A percentile compares a stretch with the other conserved stretches of the same genome.
phyloP scores from a whole-genome alignment of 768 basidiomycete genomes.

The Pisolithus orientalis region DNA sequence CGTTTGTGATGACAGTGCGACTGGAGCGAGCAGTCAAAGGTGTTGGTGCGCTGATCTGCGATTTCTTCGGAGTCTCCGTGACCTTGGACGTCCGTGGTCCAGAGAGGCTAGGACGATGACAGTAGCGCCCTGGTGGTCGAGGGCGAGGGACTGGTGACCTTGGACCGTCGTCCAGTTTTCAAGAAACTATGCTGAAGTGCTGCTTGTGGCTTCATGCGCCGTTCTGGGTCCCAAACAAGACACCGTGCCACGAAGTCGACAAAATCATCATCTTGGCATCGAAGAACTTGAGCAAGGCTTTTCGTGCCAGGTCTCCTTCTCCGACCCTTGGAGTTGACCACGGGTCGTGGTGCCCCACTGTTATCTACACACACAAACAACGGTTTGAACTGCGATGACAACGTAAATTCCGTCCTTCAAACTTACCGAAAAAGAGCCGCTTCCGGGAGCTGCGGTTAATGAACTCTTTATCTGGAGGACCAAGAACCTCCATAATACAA shows the following conservation, averaged over 20 bases:
- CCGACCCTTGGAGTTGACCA: constrained; percentile 95
- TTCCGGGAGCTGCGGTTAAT: constrained; percentile 90
- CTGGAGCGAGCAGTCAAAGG: constrained; percentile 75
- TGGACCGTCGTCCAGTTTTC: constrained; percentile 54
- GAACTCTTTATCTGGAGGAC: constrained; percentile 91
- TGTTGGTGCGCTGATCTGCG: constrained; percentile 83
- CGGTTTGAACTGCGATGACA: constrained; percentile 3
- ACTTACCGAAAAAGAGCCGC: constrained; percentile 88
- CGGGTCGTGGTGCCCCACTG: constrained; percentile 86
- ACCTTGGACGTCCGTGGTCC: constrained; percentile 44
- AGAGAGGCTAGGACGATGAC: constrained; percentile 52
- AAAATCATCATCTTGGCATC: constrained; percentile 91
- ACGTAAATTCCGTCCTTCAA: constrained; percentile 13
- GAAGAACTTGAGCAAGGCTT: constrained; percentile 80
- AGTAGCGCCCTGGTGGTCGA: constrained; percentile 48
- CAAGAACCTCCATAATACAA: constrained; percentile 99
- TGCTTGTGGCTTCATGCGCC: constrained; percentile 87
- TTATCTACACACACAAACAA: constrained; percentile 52
- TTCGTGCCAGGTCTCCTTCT: constrained; percentile 89
- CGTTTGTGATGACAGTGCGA: constrained; percentile 44
- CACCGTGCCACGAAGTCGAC: constrained; percentile 97
- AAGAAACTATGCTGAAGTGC: constrained; percentile 92
- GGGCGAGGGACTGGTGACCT: constrained; percentile 37
- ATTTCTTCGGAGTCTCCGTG: constrained; percentile 81
- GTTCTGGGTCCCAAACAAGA: constrained; percentile 97